Base-by-base conservation (phyloP, 2,329 filamentous ascomycete species). In the Calonectria fujianensis region DNA sequence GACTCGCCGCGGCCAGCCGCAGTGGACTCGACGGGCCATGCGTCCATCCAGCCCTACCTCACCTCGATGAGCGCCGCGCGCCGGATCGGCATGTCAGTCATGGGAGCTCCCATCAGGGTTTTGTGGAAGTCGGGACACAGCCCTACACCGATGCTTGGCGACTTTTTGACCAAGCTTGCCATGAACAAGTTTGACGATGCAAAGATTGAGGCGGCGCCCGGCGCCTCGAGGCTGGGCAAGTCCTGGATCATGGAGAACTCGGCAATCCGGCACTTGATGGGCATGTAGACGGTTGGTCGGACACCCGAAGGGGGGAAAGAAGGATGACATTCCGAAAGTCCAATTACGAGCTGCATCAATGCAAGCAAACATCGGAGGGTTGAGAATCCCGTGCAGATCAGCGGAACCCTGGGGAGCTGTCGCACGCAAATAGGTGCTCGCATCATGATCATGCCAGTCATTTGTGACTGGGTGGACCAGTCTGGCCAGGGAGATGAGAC, bases 1-100 rank as follows among this genome's bases (percentile, higher is more conserved):
- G 89, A 90, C 77, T 91, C 89, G 14, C 85, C 93, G 9, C 88
- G 94, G 0, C 92, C 93, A 0, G 90, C 81, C 0, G 89, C 85
- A 10, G 90, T 95, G 14, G 94, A 95, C 75, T 73, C 79, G 2
- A 64, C 75, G 4, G 74, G 67, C 1, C 90, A 90, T 76, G 75
- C 79, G 1, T 84, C 85, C 14, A 86, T 90, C 73, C 79, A 83
- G 74, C 81, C 84, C 1, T 90, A 88, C 76, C 73, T 88, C 1
- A 88, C 88, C 0, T 45, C 80, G 1, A 76, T 77, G 7, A 80
- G 83, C 0, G 0, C 79, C 2, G 0, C 79, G 10, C 76, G 77
- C 51, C 78, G 69, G 8, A 37, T 77, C 0, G 20, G 73, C 2
- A 18, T 67, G 2, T 51, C 66, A 0, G 5, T 82, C 1, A 9